These are phyloP conservation scores for Didymella keratinophila DNA, from an alignment of 2,329 filamentous ascomycete species.

Conservation along the genomic window DNA sequence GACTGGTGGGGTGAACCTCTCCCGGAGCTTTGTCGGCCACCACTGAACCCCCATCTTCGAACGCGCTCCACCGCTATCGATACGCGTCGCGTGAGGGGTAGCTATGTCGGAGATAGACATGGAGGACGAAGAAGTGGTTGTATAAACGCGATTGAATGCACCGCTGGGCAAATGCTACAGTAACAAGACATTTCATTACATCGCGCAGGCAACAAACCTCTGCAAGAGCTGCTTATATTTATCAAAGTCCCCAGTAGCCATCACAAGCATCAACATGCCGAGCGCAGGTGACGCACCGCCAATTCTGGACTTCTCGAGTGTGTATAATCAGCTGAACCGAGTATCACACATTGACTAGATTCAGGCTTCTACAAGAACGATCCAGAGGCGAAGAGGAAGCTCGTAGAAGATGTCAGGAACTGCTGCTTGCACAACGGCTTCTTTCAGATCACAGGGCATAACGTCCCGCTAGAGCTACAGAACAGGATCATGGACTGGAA, in stretches of 20 bases:
- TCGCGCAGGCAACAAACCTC: not conserved
- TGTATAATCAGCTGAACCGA: not conserved
- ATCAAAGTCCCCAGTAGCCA: not conserved
- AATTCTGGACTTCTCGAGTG: constrained; percentile 42
- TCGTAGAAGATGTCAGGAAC: constrained; percentile 40
- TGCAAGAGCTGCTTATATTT: not conserved
- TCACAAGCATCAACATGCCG: constrained; percentile 26
- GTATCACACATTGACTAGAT: constrained; percentile 1
- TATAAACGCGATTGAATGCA: constrained; percentile 8
- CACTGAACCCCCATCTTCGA: constrained; percentile 7
- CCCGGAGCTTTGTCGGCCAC: constrained; percentile 6
- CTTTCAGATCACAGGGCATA: constrained; percentile 56
- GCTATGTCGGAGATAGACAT: not conserved
- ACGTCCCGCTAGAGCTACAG: constrained; percentile 51
- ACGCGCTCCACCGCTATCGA: constrained; percentile 7
- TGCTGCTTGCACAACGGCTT: constrained; percentile 53
- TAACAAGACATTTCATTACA: not conserved
- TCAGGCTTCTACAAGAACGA: constrained; percentile 41
- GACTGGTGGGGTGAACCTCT: constrained; percentile 4
- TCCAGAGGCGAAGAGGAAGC: constrained; percentile 21
- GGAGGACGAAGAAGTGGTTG: not conserved
- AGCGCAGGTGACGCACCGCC: constrained; percentile 34
- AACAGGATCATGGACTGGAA: constrained; percentile 50
- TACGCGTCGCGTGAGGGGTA: constrained; percentile 12
- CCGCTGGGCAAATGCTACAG: not conserved